Conservation (phyloP, 1,284 basidiomycete species). For the Baeospora myosura region DNA sequence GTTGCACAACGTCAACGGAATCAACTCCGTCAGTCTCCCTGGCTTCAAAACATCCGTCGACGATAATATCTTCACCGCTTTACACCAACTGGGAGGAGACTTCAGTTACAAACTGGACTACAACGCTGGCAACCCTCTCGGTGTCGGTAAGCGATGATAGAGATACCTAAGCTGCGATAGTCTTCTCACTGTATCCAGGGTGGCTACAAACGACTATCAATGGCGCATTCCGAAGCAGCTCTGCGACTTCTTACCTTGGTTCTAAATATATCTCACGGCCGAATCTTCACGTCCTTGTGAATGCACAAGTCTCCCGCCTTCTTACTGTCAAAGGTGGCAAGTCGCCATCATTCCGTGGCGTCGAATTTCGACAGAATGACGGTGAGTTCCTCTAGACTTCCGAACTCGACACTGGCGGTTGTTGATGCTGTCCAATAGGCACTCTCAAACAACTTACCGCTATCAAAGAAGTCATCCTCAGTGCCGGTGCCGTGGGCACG, state of each 20-base stretch:
- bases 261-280: slow-evolving; percentile 9
- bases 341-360: neutral
- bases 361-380: slow-evolving; percentile 10
- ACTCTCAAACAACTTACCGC: slow-evolving; percentile 18
- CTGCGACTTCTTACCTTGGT: slow-evolving; percentile 17
- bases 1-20: slow-evolving; percentile 25
- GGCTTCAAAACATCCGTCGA: slow-evolving; percentile 26
- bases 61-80: slow-evolving; percentile 24
- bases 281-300: slow-evolving; percentile 18
- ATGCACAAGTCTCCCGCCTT: slow-evolving; percentile 15
- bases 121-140: slow-evolving; percentile 28
- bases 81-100: slow-evolving; percentile 20
- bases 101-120: slow-evolving; percentile 34
- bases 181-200: too few relatives aligned
- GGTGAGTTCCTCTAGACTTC: slow-evolving; percentile 9
- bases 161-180: too few relatives aligned
- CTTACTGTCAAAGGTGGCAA: slow-evolving; percentile 1
- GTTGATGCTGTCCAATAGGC: neutral
- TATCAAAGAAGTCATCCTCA: slow-evolving; percentile 36
- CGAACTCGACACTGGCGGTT: neutral
- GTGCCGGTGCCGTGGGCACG: slow-evolving; percentile 32
- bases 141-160: slow-evolving; percentile 31
- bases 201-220: slow-evolving; percentile 11
- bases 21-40: slow-evolving; percentile 26
- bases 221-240: slow-evolving; percentile 15